Percentiles rank a stretch among this genome's conserved stretches.
phyloP scores from a whole-genome alignment of 2,329 filamentous ascomycete species.

The Thielaviopsis ethacetica region DNA sequence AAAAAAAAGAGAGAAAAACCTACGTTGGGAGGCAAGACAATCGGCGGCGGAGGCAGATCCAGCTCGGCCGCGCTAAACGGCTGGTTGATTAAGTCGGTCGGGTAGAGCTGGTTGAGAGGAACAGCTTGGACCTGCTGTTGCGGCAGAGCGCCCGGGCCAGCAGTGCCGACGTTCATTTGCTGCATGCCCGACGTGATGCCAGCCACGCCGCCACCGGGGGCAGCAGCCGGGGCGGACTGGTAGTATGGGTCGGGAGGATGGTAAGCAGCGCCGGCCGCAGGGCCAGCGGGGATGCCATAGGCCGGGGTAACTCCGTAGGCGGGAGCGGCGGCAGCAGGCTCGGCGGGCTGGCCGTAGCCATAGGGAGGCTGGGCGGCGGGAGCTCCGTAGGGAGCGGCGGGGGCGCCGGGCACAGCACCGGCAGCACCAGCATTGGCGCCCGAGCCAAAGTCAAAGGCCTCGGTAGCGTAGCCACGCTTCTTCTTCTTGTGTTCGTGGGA shows the following conservation, averaged over 20 bases:
- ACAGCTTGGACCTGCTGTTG: slow-evolving; percentile 27
- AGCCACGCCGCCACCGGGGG: slow-evolving; percentile 34
- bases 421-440: slow-evolving; percentile 57
- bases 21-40: slow-evolving; percentile 83
- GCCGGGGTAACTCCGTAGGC: slow-evolving; percentile 28
- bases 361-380: slow-evolving; percentile 34
- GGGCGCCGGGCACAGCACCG: slow-evolving; percentile 24
- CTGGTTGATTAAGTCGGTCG: slow-evolving; percentile 79
- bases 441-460: slow-evolving; percentile 81
- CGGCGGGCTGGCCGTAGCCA: slow-evolving; percentile 36
- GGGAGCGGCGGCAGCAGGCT: slow-evolving; percentile 4
- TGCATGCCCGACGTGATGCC: slow-evolving; percentile 74
- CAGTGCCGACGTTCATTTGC: slow-evolving; percentile 58
- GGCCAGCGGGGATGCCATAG: slow-evolving; percentile 21
- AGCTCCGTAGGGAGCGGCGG: slow-evolving; percentile 36
- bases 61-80: slow-evolving; percentile 90
- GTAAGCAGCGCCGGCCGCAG: slow-evolving; percentile 37
- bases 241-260: slow-evolving; percentile 54
- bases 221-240: slow-evolving; percentile 20
- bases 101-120: slow-evolving; percentile 70
- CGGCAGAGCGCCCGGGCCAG: slow-evolving; percentile 34
- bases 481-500: slow-evolving; percentile 50
- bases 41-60: slow-evolving; percentile 78
- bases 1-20: slow-evolving; percentile 26
- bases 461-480: slow-evolving; percentile 86